Conservation (phyloP, 148 eudicot genomes). For the Silene latifolia region DNA sequence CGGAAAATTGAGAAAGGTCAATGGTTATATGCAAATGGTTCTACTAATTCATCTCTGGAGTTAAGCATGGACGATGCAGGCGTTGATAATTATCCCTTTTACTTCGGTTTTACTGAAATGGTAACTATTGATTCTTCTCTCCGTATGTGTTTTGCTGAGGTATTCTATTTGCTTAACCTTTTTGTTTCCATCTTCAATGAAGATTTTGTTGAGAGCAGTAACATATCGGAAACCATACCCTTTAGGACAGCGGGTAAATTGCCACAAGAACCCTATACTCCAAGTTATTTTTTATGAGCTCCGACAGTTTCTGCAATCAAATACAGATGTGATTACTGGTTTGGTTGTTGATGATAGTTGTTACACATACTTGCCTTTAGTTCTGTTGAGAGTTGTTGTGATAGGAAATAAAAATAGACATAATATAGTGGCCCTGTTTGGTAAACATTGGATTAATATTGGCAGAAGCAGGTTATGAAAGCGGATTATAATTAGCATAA, state of each 20-base stretch:
- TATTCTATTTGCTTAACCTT: constrained; percentile 8
- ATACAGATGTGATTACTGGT: neutral
- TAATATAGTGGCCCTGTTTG: no score
- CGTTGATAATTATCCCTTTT: constrained; percentile 35
- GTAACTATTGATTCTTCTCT: constrained; percentile 28
- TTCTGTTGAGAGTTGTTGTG: no score
- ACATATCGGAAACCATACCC: neutral
- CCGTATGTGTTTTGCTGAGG: neutral
- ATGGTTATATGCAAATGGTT: constrained; percentile 59
- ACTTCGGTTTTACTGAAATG: constrained; percentile 40
- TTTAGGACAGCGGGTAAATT: neutral
- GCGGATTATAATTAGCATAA: no score
- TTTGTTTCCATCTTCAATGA: neutral
- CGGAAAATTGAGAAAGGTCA: constrained; percentile 63
- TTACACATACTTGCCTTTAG: neutral
- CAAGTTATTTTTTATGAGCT: neutral
- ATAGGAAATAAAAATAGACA: no score
- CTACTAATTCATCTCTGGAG: constrained; percentile 36
- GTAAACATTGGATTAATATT: no score
- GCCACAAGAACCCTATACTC: neutral
- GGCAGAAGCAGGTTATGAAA: no score
- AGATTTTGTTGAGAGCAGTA: constrained; percentile 15
- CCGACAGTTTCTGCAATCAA: neutral
- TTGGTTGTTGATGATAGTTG: neutral
- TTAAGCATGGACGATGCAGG: constrained; percentile 35